Percentiles rank a stretch among this genome's conserved stretches.
Conservation (phyloP, 2,329 filamentous ascomycete species). For the Fusarium sp. region DNA sequence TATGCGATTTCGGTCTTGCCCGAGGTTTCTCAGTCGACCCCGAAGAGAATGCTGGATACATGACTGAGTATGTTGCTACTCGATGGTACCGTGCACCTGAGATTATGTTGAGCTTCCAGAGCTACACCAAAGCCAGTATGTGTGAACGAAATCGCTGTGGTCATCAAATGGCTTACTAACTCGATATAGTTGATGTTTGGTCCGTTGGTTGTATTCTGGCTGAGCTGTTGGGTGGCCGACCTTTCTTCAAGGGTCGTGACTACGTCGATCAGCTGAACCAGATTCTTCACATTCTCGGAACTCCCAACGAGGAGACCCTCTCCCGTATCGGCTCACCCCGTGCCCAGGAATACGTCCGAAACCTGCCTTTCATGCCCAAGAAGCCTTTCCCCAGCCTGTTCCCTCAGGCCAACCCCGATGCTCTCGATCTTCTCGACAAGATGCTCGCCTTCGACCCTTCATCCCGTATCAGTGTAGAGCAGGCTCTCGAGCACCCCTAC, state of each 20-base stretch:
- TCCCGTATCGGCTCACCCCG: constrained; percentile 93
- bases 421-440: constrained; percentile 92
- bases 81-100: constrained; percentile 95
- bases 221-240: constrained; percentile 92
- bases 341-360: constrained; percentile 97
- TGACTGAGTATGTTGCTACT: constrained; percentile 99
- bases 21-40: constrained; percentile 97
- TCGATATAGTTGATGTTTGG: constrained; percentile 92
- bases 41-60: constrained; percentile 98
- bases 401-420: constrained; percentile 94
- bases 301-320: constrained; percentile 94
- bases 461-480: constrained; percentile 91
- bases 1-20: constrained; percentile 96
- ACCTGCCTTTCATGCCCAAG: constrained; percentile 95
- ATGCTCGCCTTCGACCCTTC: constrained; percentile 98
- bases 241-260: constrained; percentile 99
- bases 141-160: constrained; percentile 49
- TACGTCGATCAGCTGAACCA: constrained; percentile 99
- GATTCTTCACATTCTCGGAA: constrained; percentile 97
- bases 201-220: constrained; percentile 98
- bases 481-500: constrained; percentile 95
- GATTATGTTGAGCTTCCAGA: constrained; percentile 99
- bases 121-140: constrained; percentile 99
- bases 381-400: constrained; percentile 89
- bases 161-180: constrained; percentile 19